A percentile compares a stretch with the other conserved stretches of the same genome.
phyloP scores from a whole-genome alignment of 2,329 filamentous ascomycete species.

The Bimuria novae-zelandiae region DNA sequence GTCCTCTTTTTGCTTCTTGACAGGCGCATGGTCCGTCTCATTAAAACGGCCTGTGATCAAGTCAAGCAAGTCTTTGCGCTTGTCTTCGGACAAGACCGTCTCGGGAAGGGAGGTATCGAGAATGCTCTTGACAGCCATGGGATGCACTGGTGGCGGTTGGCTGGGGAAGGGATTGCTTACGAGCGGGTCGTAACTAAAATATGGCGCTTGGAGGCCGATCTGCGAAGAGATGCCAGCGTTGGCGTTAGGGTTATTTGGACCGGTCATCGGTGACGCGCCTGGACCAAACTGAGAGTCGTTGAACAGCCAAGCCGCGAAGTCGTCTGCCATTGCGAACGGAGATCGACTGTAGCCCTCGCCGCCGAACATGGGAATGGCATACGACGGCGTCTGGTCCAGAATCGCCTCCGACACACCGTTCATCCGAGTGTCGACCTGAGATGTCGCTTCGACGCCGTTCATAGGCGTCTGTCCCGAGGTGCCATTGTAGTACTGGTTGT shows the following conservation, averaged over 20 bases:
- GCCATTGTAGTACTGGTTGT: constrained; percentile 44
- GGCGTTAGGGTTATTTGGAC: constrained; percentile 30
- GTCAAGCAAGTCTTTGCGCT: constrained; percentile 80
- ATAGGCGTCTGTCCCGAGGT: constrained; percentile 42
- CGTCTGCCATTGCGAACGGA: constrained; percentile 84
- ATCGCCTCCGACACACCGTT: constrained; percentile 45
- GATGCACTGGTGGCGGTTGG: constrained; percentile 66
- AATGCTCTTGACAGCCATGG: constrained; percentile 88
- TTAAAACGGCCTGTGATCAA: constrained; percentile 82
- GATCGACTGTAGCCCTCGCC: constrained; percentile 83
- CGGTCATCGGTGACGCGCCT: constrained; percentile 45
- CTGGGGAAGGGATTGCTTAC: constrained; percentile 55
- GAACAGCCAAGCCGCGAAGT: constrained; percentile 85
- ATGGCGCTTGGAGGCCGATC: constrained; percentile 54
- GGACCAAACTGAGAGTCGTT: constrained; percentile 63
- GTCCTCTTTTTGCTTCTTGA: constrained; percentile 74
- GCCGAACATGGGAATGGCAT: constrained; percentile 84
- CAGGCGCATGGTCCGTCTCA: constrained; percentile 74
- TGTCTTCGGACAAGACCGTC: constrained; percentile 81
- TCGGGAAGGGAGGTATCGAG: constrained; percentile 81
- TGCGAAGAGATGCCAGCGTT: constrained; percentile 48
- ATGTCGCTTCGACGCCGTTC: constrained; percentile 46
- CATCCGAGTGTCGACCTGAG: constrained; percentile 39
- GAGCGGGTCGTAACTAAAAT: constrained; percentile 55
- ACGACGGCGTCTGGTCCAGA: constrained; percentile 54